Conservation (phyloP, 345 rosid genomes). For the Cardiospermum halicacabum region DNA sequence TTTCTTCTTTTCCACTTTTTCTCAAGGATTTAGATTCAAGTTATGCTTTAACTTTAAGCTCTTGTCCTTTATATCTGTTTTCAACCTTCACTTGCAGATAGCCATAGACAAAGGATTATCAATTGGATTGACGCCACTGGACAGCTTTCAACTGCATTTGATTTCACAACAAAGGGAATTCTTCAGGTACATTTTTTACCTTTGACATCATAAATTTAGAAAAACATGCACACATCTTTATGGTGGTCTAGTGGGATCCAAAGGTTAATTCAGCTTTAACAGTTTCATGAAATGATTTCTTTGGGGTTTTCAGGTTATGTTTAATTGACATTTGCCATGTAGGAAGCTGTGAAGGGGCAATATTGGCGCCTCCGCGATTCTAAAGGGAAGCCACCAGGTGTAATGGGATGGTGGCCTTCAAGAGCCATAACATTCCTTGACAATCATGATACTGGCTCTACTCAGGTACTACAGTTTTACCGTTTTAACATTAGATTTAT, state of each 20-base stretch:
- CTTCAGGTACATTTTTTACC: slow-evolving; percentile 56
- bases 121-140: slow-evolving; percentile 81
- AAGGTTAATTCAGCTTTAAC: not conserved
- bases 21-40: not conserved
- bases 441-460: slow-evolving; percentile 93
- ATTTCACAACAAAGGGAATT: slow-evolving; percentile 89
- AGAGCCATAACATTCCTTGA: slow-evolving; percentile 86
- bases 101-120: slow-evolving; percentile 76
- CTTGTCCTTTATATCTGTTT: not conserved
- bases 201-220: not conserved
- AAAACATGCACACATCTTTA: not conserved
- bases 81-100: slow-evolving; percentile 40
- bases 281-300: not conserved
- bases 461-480: slow-evolving; percentile 45
- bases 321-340: slow-evolving; percentile 14
- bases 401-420: slow-evolving; percentile 97
- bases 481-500: not conserved
- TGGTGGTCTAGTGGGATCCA: not conserved
- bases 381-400: slow-evolving; percentile 88
- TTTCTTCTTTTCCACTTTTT: not conserved
- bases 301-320: not conserved
- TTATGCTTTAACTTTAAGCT: not conserved
- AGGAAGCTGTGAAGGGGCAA: slow-evolving; percentile 93
- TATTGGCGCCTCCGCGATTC: slow-evolving; percentile 77
- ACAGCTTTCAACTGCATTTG: slow-evolving; percentile 78